phyloP scores from a whole-genome alignment of 2,329 filamentous ascomycete species.

The Lasiodiplodia sp. region DNA sequence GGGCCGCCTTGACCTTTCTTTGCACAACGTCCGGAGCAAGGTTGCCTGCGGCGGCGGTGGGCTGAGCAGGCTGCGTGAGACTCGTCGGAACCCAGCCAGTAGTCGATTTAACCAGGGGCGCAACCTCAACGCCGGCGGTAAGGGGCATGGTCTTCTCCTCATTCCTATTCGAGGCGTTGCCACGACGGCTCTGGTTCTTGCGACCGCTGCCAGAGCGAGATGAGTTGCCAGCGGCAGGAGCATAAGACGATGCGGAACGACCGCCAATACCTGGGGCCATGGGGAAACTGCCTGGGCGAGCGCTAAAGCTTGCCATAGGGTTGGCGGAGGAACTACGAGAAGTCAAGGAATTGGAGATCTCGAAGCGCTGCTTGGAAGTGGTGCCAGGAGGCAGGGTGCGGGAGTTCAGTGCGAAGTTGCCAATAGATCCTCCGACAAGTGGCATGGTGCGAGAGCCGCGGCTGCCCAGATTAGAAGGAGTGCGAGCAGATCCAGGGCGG shows the following conservation, averaged over 20 bases:
- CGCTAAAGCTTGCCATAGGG: constrained; percentile 65
- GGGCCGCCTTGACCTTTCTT: constrained; percentile 95
- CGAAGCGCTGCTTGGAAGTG: constrained; percentile 79
- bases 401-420: constrained; percentile 63
- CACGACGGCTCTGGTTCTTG: constrained; percentile 58
- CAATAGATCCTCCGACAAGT: constrained; percentile 63
- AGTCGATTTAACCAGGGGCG: constrained; percentile 75
- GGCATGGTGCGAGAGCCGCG: constrained; percentile 50
- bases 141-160: constrained; percentile 85
- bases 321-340: constrained; percentile 47
- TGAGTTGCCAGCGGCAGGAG: constrained; percentile 72
- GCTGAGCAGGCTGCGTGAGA: constrained; percentile 59
- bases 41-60: constrained; percentile 54
- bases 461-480: constrained; percentile 55
- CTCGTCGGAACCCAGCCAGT: constrained; percentile 90
- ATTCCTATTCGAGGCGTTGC: constrained; percentile 63
- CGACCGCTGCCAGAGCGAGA: constrained; percentile 72
- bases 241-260: constrained; percentile 66
- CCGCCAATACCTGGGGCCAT: constrained; percentile 66
- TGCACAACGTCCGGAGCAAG: constrained; percentile 94
- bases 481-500: constrained; percentile 68
- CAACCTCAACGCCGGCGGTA: constrained; percentile 81
- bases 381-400: constrained; percentile 75
- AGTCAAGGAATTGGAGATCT: constrained; percentile 35
- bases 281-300: constrained; percentile 67